Conservation (phyloP, 306 rosid genomes). For the Trifolium subterraneum region DNA sequence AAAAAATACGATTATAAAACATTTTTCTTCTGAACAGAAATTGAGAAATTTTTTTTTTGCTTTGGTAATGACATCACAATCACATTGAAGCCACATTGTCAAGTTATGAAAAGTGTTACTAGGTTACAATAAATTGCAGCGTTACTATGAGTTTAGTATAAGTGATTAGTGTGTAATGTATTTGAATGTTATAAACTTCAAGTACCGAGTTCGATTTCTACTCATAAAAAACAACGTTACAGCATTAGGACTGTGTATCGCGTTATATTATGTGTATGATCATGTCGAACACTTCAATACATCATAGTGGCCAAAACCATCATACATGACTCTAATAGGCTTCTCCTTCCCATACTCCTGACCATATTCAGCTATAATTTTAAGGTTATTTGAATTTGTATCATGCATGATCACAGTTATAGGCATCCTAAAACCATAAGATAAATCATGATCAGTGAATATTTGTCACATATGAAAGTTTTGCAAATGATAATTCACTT, state of each 20-base stretch:
- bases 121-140: not conserved
- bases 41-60: not conserved
- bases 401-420: constrained; percentile 75
- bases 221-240: too few relatives aligned
- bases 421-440: constrained; percentile 73
- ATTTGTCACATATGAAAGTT: not conserved
- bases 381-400: constrained; percentile 50
- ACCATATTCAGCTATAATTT: constrained; percentile 82
- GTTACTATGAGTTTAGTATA: not conserved
- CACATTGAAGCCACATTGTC: not conserved
- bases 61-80: not conserved
- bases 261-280: not conserved
- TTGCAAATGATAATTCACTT: constrained; percentile 31
- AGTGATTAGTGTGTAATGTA: too few relatives aligned
- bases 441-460: constrained; percentile 8
- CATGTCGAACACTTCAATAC: constrained; percentile 41
- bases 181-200: too few relatives aligned
- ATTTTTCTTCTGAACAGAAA: not conserved
- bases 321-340: constrained; percentile 69
- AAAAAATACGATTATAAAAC: not conserved
- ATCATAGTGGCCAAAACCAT: constrained; percentile 86
- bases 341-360: constrained; percentile 72
- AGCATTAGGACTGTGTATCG: not conserved
- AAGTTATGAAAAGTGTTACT: not conserved
- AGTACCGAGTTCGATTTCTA: too few relatives aligned